Base-by-base conservation (phyloP, 768 basidiomycete species). In the Pleurotus platypus region DNA sequence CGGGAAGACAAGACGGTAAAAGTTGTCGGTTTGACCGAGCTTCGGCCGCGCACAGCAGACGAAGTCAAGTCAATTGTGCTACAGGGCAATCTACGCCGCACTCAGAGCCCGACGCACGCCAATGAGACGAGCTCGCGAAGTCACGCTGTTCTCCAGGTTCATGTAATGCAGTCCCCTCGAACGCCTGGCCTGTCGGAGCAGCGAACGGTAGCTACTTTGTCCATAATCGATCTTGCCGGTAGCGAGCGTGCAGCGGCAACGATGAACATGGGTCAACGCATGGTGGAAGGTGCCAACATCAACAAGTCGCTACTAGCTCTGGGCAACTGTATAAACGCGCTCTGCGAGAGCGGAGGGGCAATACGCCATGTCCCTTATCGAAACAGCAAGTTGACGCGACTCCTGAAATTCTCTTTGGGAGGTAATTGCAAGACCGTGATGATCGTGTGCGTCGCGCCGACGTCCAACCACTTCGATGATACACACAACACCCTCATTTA, bases 371-470 rank as follows among this genome's bases (percentile, higher is more conserved):
- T 99, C 11, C 97, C 97, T 0, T 99, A 98, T 72, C 85, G 97
- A 56, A 97, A 99, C 75, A 94, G 92, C 78, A 99, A 99, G 73
- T 89, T 99, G 61, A 99, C 97, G 0, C 90, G 97, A 43, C 74
- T 98, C 46, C 87, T 98, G 67, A 98, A 98, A 72, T 98, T 98
- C 77, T 95, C 96, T 1, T 83, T 98, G 48, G 96, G 96, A 1
- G 97, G 97, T 5, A 98, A 98, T 71, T 99, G 97, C 82, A 93
- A 96, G 74, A 99, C 97, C 1, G 94, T 97, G 67, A 99, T 98
- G 97, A 93, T 98, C 61, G 96, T 98, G 60, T 98, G 97, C 69
- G 79, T 99, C 47, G 94, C 94, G 0, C 97, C 97, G 1, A 94
- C 94, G 4, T 94, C 94, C 38, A 83, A 83, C 38, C 94, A 99